Evolutionary conservation across 2,329 filamentous ascomycete genomes (phyloP).

Genomic region (Cylindrodendrum hubeiense): DNA sequence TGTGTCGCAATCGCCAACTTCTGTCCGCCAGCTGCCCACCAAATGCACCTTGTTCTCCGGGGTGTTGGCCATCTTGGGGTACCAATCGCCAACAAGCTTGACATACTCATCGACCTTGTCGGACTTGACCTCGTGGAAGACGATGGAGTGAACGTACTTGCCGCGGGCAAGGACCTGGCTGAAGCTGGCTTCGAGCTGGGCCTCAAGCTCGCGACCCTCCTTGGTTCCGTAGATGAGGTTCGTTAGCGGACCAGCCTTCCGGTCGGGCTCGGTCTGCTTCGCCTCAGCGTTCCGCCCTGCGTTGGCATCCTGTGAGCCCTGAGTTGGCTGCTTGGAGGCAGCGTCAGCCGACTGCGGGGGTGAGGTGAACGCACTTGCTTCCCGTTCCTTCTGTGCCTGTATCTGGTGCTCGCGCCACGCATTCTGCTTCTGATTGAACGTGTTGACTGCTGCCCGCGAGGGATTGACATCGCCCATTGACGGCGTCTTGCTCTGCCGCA

Average conservation of each 20-base stretch:
- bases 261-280: conserved; percentile 67
- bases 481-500: conserved; percentile 67
- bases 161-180: conserved; percentile 93
- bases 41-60: conserved; percentile 95
- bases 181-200: conserved; percentile 96
- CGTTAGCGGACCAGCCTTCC: conserved; percentile 80
- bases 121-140: conserved; percentile 95
- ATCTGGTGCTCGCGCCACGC: conserved; percentile 87
- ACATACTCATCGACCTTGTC: conserved; percentile 97
- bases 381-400: conserved; percentile 82
- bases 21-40: conserved; percentile 97
- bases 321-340: conserved; percentile 56
- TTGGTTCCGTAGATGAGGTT: conserved; percentile 97
- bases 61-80: conserved; percentile 86
- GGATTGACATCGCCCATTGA: conserved; percentile 85
- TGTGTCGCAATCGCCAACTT: conserved; percentile 96
- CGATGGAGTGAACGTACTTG: conserved; percentile 98
- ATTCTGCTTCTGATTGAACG: conserved; percentile 87
- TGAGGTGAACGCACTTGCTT: conserved; percentile 79
- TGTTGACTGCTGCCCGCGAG: conserved; percentile 72
- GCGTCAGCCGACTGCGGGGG: conserved; percentile 57
- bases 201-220: conserved; percentile 92
- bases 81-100: conserved; percentile 89
- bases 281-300: conserved; percentile 64
- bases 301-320: conserved; percentile 51